Evolutionary conservation across 805 yeast species (phyloP), one percentile per base, ranked within the genome.

Genomic region (Metschnikowia kofuensis): DNA sequence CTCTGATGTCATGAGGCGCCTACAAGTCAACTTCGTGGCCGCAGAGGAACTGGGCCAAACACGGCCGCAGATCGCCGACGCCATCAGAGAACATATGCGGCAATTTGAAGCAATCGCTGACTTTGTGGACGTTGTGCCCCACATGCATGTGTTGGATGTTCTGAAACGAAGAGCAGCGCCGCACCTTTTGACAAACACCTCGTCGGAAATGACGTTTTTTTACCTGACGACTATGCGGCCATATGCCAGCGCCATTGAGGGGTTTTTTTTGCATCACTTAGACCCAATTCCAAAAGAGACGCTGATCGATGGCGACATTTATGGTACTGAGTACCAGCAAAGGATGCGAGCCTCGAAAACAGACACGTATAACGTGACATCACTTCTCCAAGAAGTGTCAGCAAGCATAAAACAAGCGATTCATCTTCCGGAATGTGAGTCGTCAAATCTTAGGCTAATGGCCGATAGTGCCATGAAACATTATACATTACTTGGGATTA

Each of bases 201-300:
- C 55, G 2, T 12, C n/a, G 2, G 37, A 38, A 4, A 29, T 57
- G 31, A 48, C 50, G 9, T 57, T 53, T 38, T 44, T 57, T 40
- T 57, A 53, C 41, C 57, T 54, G 53, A 55, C 59, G 13, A 42
- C 56, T 9, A 42, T 57, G 40, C 30, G 42, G 40, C 50, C 50
- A 5, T 49, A 52, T 27, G 55, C 51, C n/a, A 40, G 55, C 44
- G 15, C 14, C 28, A 38, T 57, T 10, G 51, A 55, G 32, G 55
- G 54, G 7, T 48, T 53, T 1, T 50, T 47, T 7, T 32, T 57
- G n/a, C 34, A 40, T 14, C 60, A 57, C 26, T 13, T 57, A 28
- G 52, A 45, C n/a, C 44, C 44, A 1, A 35, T 37, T 13, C 16
- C 21, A 8, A 48, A 42, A 9, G 26, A 44, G 11, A 32, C 29